These are phyloP conservation scores for Huntiella decipiens DNA, from an alignment of 2,329 filamentous ascomycete genomes.

Conservation along the genomic window DNA sequence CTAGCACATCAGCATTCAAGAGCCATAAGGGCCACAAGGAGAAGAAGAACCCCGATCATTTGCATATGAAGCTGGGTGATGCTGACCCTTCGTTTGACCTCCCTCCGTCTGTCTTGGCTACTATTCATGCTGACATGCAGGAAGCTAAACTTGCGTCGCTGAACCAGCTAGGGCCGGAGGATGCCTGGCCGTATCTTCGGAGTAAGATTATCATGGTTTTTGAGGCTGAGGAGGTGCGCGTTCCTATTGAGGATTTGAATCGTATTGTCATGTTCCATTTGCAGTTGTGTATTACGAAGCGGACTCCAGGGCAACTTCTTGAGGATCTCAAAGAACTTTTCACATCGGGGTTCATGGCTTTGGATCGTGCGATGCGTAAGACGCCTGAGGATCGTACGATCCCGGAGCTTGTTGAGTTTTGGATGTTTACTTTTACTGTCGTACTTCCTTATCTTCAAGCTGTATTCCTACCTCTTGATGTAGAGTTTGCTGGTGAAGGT, in stretches of 20 bases:
- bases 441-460: constrained; percentile 89
- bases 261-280: constrained; percentile 61
- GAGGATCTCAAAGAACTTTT: constrained; percentile 62
- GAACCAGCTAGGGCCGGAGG: constrained; percentile 31
- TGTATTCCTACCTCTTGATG: constrained; percentile 79
- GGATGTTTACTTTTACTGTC: constrained; percentile 79
- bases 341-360: constrained; percentile 61
- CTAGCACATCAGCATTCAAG: constrained; percentile 23
- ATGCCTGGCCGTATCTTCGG: constrained; percentile 67
- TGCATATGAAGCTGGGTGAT: constrained; percentile 5
- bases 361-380: constrained; percentile 65
- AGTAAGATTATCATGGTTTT: constrained; percentile 61
- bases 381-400: constrained; percentile 78
- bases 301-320: constrained; percentile 49
- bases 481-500: constrained; percentile 78
- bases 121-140: constrained; percentile 7
- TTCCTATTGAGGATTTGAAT: constrained; percentile 75
- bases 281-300: constrained; percentile 55
- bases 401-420: constrained; percentile 76
- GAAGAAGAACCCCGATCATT: constrained; percentile 9
- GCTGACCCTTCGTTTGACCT: constrained; percentile 6
- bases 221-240: constrained; percentile 57
- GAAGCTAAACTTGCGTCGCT: constrained; percentile 6
- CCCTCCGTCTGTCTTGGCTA: constrained; percentile 6
- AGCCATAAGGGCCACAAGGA: constrained; percentile 9